phyloP scores from a whole-genome alignment of 495 filamentous ascomycete species.

The Aspergillus bridgeri region DNA sequence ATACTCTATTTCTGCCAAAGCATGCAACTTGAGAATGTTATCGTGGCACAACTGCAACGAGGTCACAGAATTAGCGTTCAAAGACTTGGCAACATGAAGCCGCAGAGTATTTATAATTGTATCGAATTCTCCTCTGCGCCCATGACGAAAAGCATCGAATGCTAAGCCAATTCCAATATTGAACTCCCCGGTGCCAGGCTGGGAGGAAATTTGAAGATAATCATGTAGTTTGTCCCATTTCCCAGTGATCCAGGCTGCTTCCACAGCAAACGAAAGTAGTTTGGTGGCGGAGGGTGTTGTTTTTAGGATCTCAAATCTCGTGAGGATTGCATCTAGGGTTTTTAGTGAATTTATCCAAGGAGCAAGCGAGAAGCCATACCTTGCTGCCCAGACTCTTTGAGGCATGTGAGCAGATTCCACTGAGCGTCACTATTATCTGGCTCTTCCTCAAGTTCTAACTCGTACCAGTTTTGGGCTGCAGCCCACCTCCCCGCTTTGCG shows the following conservation, averaged over 20 bases:
- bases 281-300: conserved; percentile 49
- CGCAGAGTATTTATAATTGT: conserved; percentile 60
- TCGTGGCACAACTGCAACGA: conserved; percentile 83
- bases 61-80: conserved; percentile 69
- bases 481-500: conserved; percentile 93
- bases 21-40: conserved; percentile 77
- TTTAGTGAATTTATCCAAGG: conserved; percentile 18
- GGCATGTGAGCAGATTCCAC: conserved; percentile 77
- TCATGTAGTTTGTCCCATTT: conserved; percentile 73
- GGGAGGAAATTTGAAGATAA: conserved; percentile 55
- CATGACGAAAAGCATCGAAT: conserved; percentile 60
- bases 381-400: conserved; percentile 90
- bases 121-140: conserved; percentile 52
- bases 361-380: conserved; percentile 57
- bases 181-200: conserved; percentile 64
- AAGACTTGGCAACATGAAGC: conserved; percentile 63
- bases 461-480: conserved; percentile 98
- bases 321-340: conserved; percentile 69
- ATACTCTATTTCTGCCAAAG: conserved; percentile 79
- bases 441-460: conserved; percentile 74
- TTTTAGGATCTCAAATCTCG: conserved; percentile 74
- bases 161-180: conserved; percentile 75
- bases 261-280: conserved; percentile 75
- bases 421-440: conserved; percentile 75
- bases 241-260: conserved; percentile 86